Evolutionary conservation across 306 rosid species (phyloP).

Genomic region (Quercus gilva): DNA sequence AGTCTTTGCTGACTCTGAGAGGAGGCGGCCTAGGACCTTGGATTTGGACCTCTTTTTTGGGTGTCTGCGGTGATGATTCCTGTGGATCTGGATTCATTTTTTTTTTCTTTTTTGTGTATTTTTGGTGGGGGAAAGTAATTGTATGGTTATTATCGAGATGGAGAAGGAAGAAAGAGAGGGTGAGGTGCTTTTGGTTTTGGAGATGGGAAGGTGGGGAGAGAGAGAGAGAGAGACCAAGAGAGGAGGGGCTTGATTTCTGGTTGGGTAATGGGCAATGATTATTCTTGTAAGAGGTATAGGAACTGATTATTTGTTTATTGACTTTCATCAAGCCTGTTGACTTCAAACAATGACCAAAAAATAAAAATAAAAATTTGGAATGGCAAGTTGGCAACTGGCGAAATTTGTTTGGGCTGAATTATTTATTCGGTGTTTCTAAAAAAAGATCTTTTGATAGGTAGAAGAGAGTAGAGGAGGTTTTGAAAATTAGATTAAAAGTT

Average conservation of each 20-base stretch:
- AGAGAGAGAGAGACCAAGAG: not conserved
- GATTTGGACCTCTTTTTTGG: constrained; percentile 53
- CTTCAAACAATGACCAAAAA: not conserved
- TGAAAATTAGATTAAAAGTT: too few relatives aligned
- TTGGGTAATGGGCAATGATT: not conserved
- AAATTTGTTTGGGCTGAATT: too few relatives aligned
- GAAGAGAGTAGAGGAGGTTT: too few relatives aligned
- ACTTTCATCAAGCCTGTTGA: constrained; percentile 2
- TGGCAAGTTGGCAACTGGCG: not conserved
- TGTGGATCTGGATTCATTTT: constrained; percentile 50
- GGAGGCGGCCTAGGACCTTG: constrained; percentile 87
- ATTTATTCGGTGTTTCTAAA: too few relatives aligned
- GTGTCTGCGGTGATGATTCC: constrained; percentile 39
- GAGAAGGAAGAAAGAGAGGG: not conserved
- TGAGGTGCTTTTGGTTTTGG: not conserved
- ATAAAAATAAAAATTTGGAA: not conserved
- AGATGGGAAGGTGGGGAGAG: not conserved
- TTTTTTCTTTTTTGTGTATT: too few relatives aligned
- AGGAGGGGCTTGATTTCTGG: not conserved
- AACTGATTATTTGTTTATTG: constrained; percentile 20
- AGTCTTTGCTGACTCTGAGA: constrained; percentile 66
- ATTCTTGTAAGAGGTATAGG: not conserved
- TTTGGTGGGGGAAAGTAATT: not conserved
- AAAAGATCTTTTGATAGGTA: too few relatives aligned
- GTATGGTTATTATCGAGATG: not conserved